A percentile compares a stretch with the other conserved stretches of the same genome.
These are phyloP conservation scores for Leishmania guyanensis DNA, from an alignment of 208 protist species.

Conservation along the genomic window DNA sequence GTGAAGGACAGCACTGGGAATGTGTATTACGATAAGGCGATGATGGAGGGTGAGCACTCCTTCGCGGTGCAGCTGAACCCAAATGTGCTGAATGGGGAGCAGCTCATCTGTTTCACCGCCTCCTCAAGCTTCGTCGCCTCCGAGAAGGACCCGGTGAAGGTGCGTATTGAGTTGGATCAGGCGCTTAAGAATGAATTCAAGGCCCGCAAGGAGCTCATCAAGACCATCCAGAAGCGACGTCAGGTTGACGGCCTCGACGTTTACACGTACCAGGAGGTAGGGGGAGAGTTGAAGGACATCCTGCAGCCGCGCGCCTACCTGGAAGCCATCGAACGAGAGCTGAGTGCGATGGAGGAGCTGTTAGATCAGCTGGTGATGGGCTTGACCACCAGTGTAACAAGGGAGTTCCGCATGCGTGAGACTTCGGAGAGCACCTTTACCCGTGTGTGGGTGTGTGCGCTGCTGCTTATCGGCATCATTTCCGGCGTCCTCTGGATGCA, in stretches of 20 bases:
- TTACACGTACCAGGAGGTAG: slow-evolving; percentile 62
- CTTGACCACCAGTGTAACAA: slow-evolving; percentile 10
- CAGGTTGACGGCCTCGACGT: slow-evolving; percentile 67
- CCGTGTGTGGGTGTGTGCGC: slow-evolving; percentile 67
- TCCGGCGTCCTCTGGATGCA: slow-evolving; percentile 53
- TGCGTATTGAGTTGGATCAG: slow-evolving; percentile 29
- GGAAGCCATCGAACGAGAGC: slow-evolving; percentile 27
- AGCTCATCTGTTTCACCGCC: slow-evolving; percentile 29
- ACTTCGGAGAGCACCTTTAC: slow-evolving; percentile 84
- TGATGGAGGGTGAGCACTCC: slow-evolving; percentile 32
- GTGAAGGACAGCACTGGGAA: slow-evolving; percentile 12
- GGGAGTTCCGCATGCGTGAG: slow-evolving; percentile 53
- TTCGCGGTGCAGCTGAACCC: slow-evolving; percentile 18
- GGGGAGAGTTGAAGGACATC: slow-evolving; percentile 64
- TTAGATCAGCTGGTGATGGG: slow-evolving; percentile 15
- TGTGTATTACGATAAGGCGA: slow-evolving; percentile 16
- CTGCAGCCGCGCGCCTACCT: slow-evolving; percentile 65
- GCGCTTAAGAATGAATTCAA: slow-evolving; percentile 1
- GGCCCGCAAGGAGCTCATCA: slow-evolving; percentile 10
- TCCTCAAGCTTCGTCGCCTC: slow-evolving; percentile 10
- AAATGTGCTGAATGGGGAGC: slow-evolving; percentile 13
- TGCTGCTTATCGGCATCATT: slow-evolving; percentile 49
- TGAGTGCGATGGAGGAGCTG: slow-evolving; percentile 21
- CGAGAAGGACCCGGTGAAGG: slow-evolving; percentile 11
- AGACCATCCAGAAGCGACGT: slow-evolving; percentile 13